These are phyloP conservation scores for Penicillium sumatraense DNA, from an alignment of 2,329 filamentous ascomycete genomes.

Conservation along the genomic window DNA sequence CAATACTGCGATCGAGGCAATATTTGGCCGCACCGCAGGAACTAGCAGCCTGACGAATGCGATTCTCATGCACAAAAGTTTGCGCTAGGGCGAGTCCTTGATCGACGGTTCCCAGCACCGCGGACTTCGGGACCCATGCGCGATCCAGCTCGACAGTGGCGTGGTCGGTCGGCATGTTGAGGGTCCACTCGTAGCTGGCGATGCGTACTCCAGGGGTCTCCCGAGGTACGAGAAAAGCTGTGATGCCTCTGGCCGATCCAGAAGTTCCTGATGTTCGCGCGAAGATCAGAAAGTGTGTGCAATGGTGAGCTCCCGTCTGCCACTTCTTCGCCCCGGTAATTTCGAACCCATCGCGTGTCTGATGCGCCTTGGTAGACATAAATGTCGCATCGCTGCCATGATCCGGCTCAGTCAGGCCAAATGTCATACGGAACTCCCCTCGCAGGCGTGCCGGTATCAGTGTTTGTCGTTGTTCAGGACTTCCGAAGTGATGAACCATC, in stretches of 20 bases:
- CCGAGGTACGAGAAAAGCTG: constrained; percentile 63
- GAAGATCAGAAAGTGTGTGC: constrained; percentile 67
- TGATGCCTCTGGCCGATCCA: constrained; percentile 61
- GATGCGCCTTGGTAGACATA: constrained; percentile 60
- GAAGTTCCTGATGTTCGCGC: constrained; percentile 60
- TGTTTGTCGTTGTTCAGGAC: constrained; percentile 56
- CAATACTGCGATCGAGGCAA: constrained; percentile 62
- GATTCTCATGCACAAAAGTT: constrained; percentile 69
- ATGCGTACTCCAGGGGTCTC: constrained; percentile 58
- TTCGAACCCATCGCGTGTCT: constrained; percentile 47
- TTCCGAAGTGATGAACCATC: constrained; percentile 67
- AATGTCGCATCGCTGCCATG: constrained; percentile 68
- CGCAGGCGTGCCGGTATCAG: constrained; percentile 59
- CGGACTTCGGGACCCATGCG: constrained; percentile 60
- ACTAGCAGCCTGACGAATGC: constrained; percentile 67
- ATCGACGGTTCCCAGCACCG: constrained; percentile 58
- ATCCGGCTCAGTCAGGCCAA: constrained; percentile 65
- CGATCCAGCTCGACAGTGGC: constrained; percentile 62
- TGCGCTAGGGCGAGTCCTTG: constrained; percentile 65
- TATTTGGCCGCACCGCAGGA: constrained; percentile 55
- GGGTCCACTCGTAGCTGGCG: constrained; percentile 66
- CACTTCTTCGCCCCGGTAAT: constrained; percentile 67
- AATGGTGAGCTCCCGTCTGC: constrained; percentile 67
- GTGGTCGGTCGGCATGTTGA: constrained; percentile 71
- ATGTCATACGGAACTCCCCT: constrained; percentile 62